Percentiles rank a stretch among this genome's conserved stretches.
Conservation (phyloP, 140 eudicot genomes). For the Stevia rebaudiana region DNA sequence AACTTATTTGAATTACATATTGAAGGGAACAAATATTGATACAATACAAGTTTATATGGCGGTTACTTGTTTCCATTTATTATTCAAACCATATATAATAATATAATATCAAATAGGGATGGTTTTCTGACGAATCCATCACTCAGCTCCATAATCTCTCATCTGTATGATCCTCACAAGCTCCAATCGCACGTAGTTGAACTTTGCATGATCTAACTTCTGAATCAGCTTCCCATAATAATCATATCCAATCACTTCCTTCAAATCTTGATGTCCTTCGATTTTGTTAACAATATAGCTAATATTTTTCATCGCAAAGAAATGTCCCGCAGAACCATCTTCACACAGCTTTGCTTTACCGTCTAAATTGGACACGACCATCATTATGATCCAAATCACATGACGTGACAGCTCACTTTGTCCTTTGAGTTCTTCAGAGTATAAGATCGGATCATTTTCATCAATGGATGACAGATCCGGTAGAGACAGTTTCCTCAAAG, state of each 20-base stretch:
- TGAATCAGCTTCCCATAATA: slow-evolving; percentile 8
- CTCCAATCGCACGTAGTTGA: slow-evolving; percentile 6
- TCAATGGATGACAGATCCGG: slow-evolving; percentile 15
- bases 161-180: slow-evolving; percentile 8
- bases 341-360: slow-evolving; percentile 7
- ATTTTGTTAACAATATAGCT: slow-evolving; percentile 5
- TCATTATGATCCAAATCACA: slow-evolving; percentile 12
- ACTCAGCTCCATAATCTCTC: slow-evolving; percentile 5
- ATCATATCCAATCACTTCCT: slow-evolving; percentile 9
- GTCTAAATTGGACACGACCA: slow-evolving; percentile 7
- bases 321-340: slow-evolving; percentile 1
- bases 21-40: neutral
- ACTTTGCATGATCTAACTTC: slow-evolving; percentile 9
- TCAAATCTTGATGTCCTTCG: neutral
- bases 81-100: neutral
- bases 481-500: slow-evolving; percentile 6
- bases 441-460: neutral
- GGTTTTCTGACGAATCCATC: neutral
- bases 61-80: neutral
- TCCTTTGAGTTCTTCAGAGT: slow-evolving; percentile 1
- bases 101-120: neutral
- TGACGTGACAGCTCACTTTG: slow-evolving; percentile 3
- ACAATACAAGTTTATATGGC: neutral
- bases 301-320: slow-evolving; percentile 16
- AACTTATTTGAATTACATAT: neutral